Conservation (phyloP, 495 filamentous ascomycete genomes). For the Xylaria nigripes region DNA sequence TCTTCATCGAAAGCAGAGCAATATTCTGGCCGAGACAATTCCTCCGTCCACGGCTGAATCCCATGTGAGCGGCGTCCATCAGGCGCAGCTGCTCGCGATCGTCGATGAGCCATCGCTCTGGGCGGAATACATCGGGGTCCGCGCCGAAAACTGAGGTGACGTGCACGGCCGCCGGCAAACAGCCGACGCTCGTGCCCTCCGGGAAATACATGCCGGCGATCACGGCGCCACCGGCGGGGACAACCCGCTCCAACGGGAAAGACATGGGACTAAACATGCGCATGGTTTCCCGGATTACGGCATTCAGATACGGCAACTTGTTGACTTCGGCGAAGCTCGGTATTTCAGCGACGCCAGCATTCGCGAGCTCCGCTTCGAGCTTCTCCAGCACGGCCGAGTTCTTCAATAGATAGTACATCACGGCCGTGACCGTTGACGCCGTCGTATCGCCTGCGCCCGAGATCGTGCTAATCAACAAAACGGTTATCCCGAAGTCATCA, state of each 20-base stretch:
- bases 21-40: constrained; percentile 60
- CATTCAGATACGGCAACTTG: constrained; percentile 47
- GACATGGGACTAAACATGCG: constrained; percentile 44
- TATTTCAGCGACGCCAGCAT: constrained; percentile 17
- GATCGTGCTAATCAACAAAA: constrained; percentile 37
- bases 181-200: constrained; percentile 32
- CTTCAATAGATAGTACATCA: constrained; percentile 43
- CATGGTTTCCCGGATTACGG: constrained; percentile 53
- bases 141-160: constrained; percentile 43
- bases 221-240: constrained; percentile 43
- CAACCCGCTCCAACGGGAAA: constrained; percentile 46
- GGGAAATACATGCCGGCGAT: constrained; percentile 47
- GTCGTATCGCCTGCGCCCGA: constrained; percentile 52
- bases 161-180: constrained; percentile 37
- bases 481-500: constrained; percentile 27
- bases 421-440: constrained; percentile 42
- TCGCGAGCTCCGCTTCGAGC: constrained; percentile 44
- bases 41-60: constrained; percentile 52
- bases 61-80: constrained; percentile 38
- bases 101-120: constrained; percentile 47
- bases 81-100: constrained; percentile 26
- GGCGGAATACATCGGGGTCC: constrained; percentile 45
- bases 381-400: constrained; percentile 36
- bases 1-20: constrained; percentile 54
- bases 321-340: constrained; percentile 13